phyloP scores from a whole-genome alignment of 805 yeast genomes.

The Candida peoriensis region DNA sequence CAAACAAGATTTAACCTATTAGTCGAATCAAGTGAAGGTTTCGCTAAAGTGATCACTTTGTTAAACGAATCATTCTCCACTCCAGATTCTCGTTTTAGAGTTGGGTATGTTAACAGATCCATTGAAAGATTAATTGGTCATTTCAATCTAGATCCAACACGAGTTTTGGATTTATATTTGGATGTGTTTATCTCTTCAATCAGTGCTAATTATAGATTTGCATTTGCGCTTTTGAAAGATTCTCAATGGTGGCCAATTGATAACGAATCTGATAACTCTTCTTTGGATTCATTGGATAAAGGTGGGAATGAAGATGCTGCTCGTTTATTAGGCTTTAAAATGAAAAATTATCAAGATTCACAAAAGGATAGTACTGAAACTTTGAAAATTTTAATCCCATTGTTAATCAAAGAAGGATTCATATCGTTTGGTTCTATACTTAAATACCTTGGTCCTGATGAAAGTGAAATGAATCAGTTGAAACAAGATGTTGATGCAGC shows the following conservation, averaged over 20 bases:
- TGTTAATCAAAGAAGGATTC: slow-evolving; percentile 61
- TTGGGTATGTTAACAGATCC: slow-evolving; percentile 39
- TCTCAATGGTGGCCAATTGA: slow-evolving; percentile 66
- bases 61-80: slow-evolving; percentile 37
- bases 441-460: slow-evolving; percentile 49
- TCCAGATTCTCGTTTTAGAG: slow-evolving; percentile 35
- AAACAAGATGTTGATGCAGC: slow-evolving; percentile 41
- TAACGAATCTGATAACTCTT: slow-evolving; percentile 27
- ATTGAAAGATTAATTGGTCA: slow-evolving; percentile 64
- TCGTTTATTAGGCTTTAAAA: slow-evolving; percentile 45
- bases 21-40: slow-evolving; percentile 77
- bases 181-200: slow-evolving; percentile 45
- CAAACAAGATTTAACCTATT: slow-evolving; percentile 60
- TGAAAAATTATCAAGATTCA: slow-evolving; percentile 24
- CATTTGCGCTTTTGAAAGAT: slow-evolving; percentile 42
- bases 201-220: slow-evolving; percentile 39
- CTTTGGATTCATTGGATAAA: slow-evolving; percentile 27
- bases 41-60: slow-evolving; percentile 54
- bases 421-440: slow-evolving; percentile 59
- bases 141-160: slow-evolving; percentile 66
- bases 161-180: slow-evolving; percentile 60
- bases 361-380: slow-evolving; percentile 37
- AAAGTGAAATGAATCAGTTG: slow-evolving; percentile 38
- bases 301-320: slow-evolving; percentile 60
- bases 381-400: slow-evolving; percentile 41